Conservation (phyloP, 2,329 filamentous ascomycete species). For the Cladophialophora yegresii region DNA sequence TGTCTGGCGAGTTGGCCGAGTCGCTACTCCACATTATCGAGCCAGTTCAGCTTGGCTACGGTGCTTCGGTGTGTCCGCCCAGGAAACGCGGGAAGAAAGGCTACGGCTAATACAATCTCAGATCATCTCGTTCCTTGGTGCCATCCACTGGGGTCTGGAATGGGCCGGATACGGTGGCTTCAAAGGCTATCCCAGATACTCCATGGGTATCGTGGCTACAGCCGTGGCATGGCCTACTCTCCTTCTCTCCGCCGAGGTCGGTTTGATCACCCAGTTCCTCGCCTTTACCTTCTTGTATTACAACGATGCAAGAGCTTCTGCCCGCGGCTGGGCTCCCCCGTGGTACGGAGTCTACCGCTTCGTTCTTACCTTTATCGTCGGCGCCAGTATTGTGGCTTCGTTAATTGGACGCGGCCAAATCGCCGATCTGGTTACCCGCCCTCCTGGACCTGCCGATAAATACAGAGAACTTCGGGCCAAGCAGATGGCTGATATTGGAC, state of each 20-base stretch:
- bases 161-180: conserved; percentile 68
- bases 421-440: conserved; percentile 55
- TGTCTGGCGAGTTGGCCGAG: conserved; percentile 71
- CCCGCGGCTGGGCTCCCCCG: conserved; percentile 72
- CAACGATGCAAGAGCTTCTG: conserved; percentile 72
- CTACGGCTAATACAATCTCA: conserved; percentile 39
- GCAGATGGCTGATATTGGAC: conserved; percentile 51
- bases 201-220: conserved; percentile 76
- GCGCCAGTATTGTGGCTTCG: conserved; percentile 75
- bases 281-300: conserved; percentile 87
- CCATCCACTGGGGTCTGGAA: conserved; percentile 91
- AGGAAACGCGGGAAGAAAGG: background rate
- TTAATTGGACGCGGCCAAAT: conserved; percentile 82
- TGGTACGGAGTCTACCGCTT: conserved; percentile 94
- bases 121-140: conserved; percentile 92
- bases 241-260: conserved; percentile 79
- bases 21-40: conserved; percentile 74
- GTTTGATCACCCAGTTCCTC: conserved; percentile 80
- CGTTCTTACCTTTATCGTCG: conserved; percentile 86
- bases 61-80: conserved; percentile 68
- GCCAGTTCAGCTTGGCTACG: conserved; percentile 86
- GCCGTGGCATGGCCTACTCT: conserved; percentile 88
- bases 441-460: conserved; percentile 50
- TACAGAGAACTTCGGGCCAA: conserved; percentile 54
- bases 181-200: conserved; percentile 77